Conservation (phyloP, 2,329 filamentous ascomycete genomes). For the Venturiaceae sp. region DNA sequence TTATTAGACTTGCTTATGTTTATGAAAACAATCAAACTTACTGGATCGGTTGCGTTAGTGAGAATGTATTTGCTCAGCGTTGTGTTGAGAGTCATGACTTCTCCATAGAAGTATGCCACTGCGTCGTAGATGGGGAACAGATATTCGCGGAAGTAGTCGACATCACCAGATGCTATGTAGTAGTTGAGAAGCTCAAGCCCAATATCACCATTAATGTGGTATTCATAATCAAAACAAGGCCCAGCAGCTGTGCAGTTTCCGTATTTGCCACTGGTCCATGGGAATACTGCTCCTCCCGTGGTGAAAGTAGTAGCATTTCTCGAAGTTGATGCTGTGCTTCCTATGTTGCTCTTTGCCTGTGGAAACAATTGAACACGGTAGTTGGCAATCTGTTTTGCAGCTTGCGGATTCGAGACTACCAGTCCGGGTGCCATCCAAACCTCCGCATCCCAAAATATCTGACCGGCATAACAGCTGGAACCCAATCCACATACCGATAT, state of each 20-base stretch:
- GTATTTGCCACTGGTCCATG: conserved; percentile 58
- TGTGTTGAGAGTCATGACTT: conserved; percentile 51
- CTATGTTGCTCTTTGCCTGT: conserved; percentile 52
- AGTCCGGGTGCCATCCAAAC: conserved; percentile 61
- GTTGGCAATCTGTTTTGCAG: conserved; percentile 53
- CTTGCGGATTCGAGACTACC: conserved; percentile 52
- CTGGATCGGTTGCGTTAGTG: conserved; percentile 62
- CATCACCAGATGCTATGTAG: conserved; percentile 50
- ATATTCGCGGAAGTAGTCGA: conserved; percentile 41
- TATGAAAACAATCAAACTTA: conserved; percentile 22
- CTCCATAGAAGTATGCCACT: conserved; percentile 50
- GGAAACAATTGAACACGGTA: conserved; percentile 50
- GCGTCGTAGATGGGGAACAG: conserved; percentile 57
- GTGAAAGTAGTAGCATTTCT: conserved; percentile 52
- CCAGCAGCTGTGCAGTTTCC: conserved; percentile 55
- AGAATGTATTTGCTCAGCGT: conserved; percentile 38
- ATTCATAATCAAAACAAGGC: conserved; percentile 61
- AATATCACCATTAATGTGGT: conserved; percentile 63
- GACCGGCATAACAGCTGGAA: conserved; percentile 57
- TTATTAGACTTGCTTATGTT: not conserved
- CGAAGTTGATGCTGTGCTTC: conserved; percentile 45
- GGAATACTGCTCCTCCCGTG: conserved; percentile 49
- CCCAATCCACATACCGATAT: conserved; percentile 59
- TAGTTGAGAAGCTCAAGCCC: conserved; percentile 53
- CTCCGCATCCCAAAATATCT: conserved; percentile 58